phyloP scores from a whole-genome alignment of 2,329 filamentous ascomycete species.

The Colletotrichum sansevieriae region DNA sequence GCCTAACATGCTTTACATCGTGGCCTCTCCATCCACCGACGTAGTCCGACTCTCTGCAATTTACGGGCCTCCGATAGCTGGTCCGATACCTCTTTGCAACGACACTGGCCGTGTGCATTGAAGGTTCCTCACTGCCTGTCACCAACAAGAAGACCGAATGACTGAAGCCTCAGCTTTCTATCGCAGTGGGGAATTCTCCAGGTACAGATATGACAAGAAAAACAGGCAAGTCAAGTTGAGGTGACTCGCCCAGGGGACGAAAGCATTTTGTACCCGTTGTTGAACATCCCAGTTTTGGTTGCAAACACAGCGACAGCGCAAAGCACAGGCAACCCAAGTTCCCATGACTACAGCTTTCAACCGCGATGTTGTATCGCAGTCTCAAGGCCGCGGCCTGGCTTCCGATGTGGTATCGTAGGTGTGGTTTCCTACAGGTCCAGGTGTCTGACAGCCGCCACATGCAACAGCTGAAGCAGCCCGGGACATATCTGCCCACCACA shows the following conservation, averaged over 20 bases:
- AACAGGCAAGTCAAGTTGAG: conserved; percentile 74
- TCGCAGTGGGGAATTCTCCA: conserved; percentile 36
- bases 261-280: conserved; percentile 78
- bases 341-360: conserved; percentile 49
- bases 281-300: conserved; percentile 88
- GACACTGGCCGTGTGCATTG: not conserved
- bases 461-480: conserved; percentile 32
- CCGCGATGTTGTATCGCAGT: conserved; percentile 26
- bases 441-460: conserved; percentile 35
- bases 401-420: not conserved
- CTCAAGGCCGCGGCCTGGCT: not conserved
- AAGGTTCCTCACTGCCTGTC: not conserved
- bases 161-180: not conserved
- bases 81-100: not conserved
- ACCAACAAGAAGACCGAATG: conserved; percentile 11
- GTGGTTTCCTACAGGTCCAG: conserved; percentile 24
- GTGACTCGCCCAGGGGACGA: conserved; percentile 69
- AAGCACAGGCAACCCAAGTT: conserved; percentile 74
- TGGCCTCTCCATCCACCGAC: no score
- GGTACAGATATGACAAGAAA: conserved; percentile 48
- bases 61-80: not conserved
- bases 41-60: not conserved
- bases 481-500: not conserved
- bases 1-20: no score
- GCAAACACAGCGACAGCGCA: conserved; percentile 84